Evolutionary conservation across 345 rosid species (phyloP).

Genomic region (Jatropha curcas): DNA sequence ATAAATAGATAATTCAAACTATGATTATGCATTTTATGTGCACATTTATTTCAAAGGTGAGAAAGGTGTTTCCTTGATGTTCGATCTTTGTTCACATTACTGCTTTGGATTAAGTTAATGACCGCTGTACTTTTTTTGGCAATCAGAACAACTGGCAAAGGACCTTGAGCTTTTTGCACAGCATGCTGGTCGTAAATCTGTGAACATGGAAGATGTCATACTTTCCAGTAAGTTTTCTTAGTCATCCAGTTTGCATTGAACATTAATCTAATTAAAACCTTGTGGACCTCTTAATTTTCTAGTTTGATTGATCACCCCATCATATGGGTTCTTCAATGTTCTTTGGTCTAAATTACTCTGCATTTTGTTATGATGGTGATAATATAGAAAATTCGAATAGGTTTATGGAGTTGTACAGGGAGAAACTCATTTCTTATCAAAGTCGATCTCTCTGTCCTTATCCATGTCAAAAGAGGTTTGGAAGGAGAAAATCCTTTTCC

Average conservation of each 20-base stretch:
- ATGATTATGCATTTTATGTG: background rate
- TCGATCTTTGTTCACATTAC: background rate
- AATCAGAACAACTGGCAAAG: conserved; percentile 72
- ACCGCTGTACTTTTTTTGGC: conserved; percentile 10
- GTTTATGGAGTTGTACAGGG: too few species aligned
- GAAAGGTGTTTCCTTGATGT: background rate
- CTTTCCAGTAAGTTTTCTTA: conserved; percentile 57
- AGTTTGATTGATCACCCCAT: background rate
- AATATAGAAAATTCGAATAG: background rate
- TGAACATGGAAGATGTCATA: conserved; percentile 80
- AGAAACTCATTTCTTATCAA: background rate
- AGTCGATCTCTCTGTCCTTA: background rate
- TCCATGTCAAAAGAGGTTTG: background rate
- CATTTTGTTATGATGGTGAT: background rate
- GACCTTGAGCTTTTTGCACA: conserved; percentile 84
- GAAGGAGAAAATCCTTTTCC: background rate
- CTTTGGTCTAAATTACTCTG: background rate
- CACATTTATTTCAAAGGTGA: background rate
- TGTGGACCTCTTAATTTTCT: background rate
- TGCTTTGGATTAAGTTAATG: conserved; percentile 18
- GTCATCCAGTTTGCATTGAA: background rate
- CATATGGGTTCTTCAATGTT: background rate
- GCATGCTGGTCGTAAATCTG: conserved; percentile 87
- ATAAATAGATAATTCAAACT: background rate
- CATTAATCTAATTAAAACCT: background rate